phyloP scores from a whole-genome alignment of 768 basidiomycete genomes.

The Arthromyces matolae region DNA sequence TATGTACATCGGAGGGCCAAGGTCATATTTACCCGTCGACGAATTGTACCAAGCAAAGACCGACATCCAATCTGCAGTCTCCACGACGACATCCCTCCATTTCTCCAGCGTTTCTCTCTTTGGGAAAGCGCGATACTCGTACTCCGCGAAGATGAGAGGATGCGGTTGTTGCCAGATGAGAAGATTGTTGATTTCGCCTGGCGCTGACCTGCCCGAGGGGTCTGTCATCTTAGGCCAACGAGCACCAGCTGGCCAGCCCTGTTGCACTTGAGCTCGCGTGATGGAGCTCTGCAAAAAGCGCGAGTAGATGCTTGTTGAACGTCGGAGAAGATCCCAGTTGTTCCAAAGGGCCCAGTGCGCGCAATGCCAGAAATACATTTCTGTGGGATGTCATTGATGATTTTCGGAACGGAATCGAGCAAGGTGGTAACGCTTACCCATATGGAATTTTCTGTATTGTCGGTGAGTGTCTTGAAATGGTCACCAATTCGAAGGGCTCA shows the following conservation, averaged over 20 bases:
- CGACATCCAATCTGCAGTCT: conserved; percentile 60
- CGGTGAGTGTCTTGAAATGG: background rate
- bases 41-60: conserved; percentile 50
- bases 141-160: conserved; percentile 54
- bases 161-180: conserved; percentile 64
- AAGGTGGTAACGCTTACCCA: conserved; percentile 39
- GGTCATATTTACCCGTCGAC: conserved; percentile 45
- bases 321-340: conserved; percentile 52
- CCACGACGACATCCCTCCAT: conserved; percentile 48
- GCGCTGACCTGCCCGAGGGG: conserved; percentile 52
- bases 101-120: conserved; percentile 38
- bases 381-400: conserved; percentile 11
- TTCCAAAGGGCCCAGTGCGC: conserved; percentile 61
- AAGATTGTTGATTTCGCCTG: conserved; percentile 59
- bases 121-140: conserved; percentile 49
- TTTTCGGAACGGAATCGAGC: background rate
- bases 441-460: conserved; percentile 48
- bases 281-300: conserved; percentile 46
- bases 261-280: conserved; percentile 45
- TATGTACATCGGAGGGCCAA: conserved; percentile 58
- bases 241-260: conserved; percentile 51
- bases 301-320: conserved; percentile 40
- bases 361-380: conserved; percentile 60
- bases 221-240: conserved; percentile 66
- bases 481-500: conserved; percentile 15